These are phyloP conservation scores for Bruguiera gymnorhiza DNA, from an alignment of 345 rosid species.

Conservation along the genomic window DNA sequence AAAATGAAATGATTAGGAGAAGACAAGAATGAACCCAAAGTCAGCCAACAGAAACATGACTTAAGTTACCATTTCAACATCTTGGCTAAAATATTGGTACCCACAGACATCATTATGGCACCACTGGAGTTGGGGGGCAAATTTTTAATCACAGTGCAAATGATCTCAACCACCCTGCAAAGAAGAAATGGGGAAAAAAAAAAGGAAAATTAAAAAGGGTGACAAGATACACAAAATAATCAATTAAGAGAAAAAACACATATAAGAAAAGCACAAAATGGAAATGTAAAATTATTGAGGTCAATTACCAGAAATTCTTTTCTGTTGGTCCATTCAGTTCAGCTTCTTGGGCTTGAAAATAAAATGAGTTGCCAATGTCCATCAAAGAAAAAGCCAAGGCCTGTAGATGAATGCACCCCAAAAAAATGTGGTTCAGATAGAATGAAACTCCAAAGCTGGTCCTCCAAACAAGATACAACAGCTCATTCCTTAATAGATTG, in stretches of 20 bases:
- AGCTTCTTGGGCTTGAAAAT: constrained; percentile 35
- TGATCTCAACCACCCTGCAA: constrained; percentile 75
- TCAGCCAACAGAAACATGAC: not conserved
- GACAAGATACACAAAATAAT: constrained; percentile 5
- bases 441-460: constrained; percentile 4
- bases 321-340: constrained; percentile 39
- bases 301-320: constrained; percentile 53
- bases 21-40: not conserved
- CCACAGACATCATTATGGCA: constrained; percentile 69
- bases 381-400: constrained; percentile 68
- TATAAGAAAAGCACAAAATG: not conserved
- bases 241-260: not conserved
- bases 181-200: not conserved
- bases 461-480: not conserved
- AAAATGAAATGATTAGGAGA: constrained; percentile 8
- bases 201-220: not conserved
- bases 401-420: constrained; percentile 36
- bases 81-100: constrained; percentile 65
- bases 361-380: constrained; percentile 51
- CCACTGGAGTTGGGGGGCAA: constrained; percentile 48
- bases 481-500: not conserved
- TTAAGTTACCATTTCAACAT: constrained; percentile 72
- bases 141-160: constrained; percentile 59
- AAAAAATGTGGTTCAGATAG: constrained; percentile 7
- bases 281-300: constrained; percentile 9